Evolutionary conservation across 2,329 filamentous ascomycete genomes (phyloP), one percentile per base, ranked within the genome.

Genomic region (Lasiodiplodia hormozganensis): DNA sequence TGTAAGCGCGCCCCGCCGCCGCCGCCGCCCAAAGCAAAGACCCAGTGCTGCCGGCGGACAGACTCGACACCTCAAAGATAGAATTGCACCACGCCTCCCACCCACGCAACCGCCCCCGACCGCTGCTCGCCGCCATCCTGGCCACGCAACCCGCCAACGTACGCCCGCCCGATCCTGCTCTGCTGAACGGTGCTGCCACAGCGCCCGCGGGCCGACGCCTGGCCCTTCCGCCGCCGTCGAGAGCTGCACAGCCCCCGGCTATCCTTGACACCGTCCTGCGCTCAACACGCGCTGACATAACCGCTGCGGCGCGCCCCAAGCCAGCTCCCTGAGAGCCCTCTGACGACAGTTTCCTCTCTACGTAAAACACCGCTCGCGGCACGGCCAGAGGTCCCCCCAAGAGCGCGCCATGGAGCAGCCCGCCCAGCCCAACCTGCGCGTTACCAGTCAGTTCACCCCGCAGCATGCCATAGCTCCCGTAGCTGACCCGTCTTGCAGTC

Each of bases 361-460:
- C 47, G 43, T 18, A 31, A 64, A 52, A 21, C 38, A 47, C 49
- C 40, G 23, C 23, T 16, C 5, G 7, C 31, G 40, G 57, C 40
- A 36, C 23, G 4, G 11, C 23, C 10, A 21, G 28, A 21, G 16
- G 43, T 10, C 6, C 7, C 43, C 60, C 31, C 28, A 47, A 52
- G 12, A 60, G 47, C 51, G 47, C 76, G 76, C 70, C 75, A 83
- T 83, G 80, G 82, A 84, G 74, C 78, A 79, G 57, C 81, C 81
- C 69, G 75, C 91, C 70, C 79, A 82, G 84, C 89, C 93, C 77
- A 98, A 97, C 83, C 86, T 98, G 78, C 90, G 95, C 83, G 89
- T 98, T 74, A 97, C 94, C 76, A 97, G 95, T 97, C 88, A 80
- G 88, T 80, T 68, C 70, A 68, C 70, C 71, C 70, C 49, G 52